A percentile compares a stretch with the other conserved stretches of the same genome.
phyloP scores from a whole-genome alignment of 306 rosid species.

The Cercis canadensis region DNA sequence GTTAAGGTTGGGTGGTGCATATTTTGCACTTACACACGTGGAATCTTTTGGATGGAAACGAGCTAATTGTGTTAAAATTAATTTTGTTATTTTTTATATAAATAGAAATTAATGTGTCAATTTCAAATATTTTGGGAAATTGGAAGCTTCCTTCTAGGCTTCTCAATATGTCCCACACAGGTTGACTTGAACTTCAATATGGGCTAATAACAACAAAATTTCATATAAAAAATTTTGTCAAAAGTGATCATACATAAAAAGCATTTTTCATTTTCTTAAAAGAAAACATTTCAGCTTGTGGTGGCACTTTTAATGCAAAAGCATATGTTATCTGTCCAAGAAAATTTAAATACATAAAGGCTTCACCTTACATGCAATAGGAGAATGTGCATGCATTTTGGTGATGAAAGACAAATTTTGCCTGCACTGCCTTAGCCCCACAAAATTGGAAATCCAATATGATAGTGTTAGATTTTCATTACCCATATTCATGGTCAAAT shows the following conservation, averaged over 20 bases:
- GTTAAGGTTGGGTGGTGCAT: too few species aligned
- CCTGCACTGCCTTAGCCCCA: neutral
- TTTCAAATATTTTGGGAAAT: constrained; percentile 21
- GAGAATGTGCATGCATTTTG: constrained; percentile 21
- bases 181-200: too few species aligned
- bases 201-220: constrained; percentile 27
- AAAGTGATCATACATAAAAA: constrained; percentile 26
- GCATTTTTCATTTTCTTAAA: neutral
- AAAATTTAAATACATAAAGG: too few species aligned
- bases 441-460: neutral
- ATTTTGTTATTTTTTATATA: too few species aligned
- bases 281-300: too few species aligned
- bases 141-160: constrained; percentile 3
- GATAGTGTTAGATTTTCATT: too few species aligned
- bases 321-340: constrained; percentile 39
- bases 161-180: neutral
- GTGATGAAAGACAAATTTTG: neutral
- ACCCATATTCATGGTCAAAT: too few species aligned
- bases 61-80: too few species aligned
- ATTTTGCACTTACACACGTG: too few species aligned
- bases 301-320: constrained; percentile 31
- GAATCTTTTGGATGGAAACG: too few species aligned
- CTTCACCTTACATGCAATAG: too few species aligned
- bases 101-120: neutral
- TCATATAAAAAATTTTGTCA: too few species aligned